Evolutionary conservation across 2,329 filamentous ascomycete species (phyloP).

Genomic region (Aureobasidium sp.): DNA sequence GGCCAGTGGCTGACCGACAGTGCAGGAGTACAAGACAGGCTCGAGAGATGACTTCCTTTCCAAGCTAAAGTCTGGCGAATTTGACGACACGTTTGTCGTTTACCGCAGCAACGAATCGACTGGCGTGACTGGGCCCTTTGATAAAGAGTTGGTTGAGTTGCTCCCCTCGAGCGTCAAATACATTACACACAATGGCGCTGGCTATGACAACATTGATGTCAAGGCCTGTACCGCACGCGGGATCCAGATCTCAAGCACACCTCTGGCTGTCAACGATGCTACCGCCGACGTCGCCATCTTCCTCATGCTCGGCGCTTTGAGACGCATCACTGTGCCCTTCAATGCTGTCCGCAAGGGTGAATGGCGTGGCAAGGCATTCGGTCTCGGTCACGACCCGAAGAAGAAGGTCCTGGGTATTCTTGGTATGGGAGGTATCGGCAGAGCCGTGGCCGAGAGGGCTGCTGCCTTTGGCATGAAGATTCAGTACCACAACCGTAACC

Average conservation of each 20-base stretch:
- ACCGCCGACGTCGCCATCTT: constrained; percentile 45
- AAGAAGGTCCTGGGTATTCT: constrained; percentile 50
- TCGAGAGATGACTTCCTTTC: constrained; percentile 50
- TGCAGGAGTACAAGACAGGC: constrained; percentile 48
- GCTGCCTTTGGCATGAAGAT: constrained; percentile 51
- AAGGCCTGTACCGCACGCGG: constrained; percentile 28
- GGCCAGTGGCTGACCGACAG: not conserved
- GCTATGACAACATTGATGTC: constrained; percentile 33
- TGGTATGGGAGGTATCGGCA: constrained; percentile 55
- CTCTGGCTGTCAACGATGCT: constrained; percentile 44
- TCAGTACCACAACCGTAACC: constrained; percentile 52
- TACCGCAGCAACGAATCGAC: constrained; percentile 55
- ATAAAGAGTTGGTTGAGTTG: constrained; percentile 37
- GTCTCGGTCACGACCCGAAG: constrained; percentile 47
- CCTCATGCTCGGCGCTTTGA: constrained; percentile 46
- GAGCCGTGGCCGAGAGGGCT: constrained; percentile 42
- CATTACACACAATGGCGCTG: constrained; percentile 40
- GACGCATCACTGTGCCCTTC: constrained; percentile 42
- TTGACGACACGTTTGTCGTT: constrained; percentile 49
- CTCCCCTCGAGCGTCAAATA: constrained; percentile 38
- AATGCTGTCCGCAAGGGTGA: constrained; percentile 40
- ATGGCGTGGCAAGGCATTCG: constrained; percentile 39
- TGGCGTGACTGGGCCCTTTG: constrained; percentile 39
- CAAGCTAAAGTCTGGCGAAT: constrained; percentile 48
- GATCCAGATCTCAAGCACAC: constrained; percentile 41